Evolutionary conservation across 305 asterid species (phyloP).

Genomic region (Fraxinus platypoda): DNA sequence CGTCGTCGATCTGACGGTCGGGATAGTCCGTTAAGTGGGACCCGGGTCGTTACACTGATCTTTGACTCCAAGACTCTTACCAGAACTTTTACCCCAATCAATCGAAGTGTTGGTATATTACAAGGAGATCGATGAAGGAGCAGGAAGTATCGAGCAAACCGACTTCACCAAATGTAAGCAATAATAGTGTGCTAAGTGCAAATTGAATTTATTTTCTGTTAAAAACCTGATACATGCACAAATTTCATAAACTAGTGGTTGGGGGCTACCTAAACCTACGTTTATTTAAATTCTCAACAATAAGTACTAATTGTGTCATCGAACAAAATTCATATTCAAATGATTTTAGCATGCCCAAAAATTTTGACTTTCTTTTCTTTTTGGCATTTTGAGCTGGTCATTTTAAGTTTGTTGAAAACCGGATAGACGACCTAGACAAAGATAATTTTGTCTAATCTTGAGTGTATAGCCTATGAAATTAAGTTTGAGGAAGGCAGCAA

Average conservation of each 20-base stretch:
- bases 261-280: not conserved
- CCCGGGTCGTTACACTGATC: too few species aligned
- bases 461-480: conserved; percentile 38
- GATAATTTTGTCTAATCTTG: conserved; percentile 37
- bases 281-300: not conserved
- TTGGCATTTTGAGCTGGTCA: too few species aligned
- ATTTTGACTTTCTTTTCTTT: too few species aligned
- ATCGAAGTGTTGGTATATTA: conserved; percentile 35
- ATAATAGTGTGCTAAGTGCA: not conserved
- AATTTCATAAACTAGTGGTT: not conserved
- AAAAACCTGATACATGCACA: not conserved
- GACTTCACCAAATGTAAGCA: conserved; percentile 43
- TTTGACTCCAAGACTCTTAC: too few species aligned
- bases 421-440: conserved; percentile 42
- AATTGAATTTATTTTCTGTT: not conserved
- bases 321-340: not conserved
- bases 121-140: conserved; percentile 42
- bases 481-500: conserved; percentile 34
- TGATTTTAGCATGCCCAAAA: conserved; percentile 15
- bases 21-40: too few species aligned
- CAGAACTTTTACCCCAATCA: too few species aligned
- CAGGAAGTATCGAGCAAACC: conserved; percentile 50
- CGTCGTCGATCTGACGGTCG: too few species aligned
- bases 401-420: not conserved
- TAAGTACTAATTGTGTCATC: not conserved